Conservation (phyloP, 2,329 filamentous ascomycete species). For the Ceratocystis albifundus region DNA sequence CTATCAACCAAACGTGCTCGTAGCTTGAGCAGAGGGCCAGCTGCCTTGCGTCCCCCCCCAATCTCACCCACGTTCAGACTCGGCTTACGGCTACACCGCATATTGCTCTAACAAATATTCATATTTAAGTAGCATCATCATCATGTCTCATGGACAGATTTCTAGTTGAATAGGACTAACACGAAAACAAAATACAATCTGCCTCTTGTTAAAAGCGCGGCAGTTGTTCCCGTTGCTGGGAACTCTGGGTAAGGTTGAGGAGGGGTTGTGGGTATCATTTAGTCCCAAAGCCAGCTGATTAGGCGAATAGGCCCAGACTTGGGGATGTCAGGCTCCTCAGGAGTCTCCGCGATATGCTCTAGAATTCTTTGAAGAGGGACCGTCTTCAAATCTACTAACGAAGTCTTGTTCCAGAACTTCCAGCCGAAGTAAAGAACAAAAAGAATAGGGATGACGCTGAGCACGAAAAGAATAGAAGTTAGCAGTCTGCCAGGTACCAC, state of each 20-base stretch:
- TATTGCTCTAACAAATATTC: background rate
- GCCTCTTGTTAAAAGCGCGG: constrained; percentile 18
- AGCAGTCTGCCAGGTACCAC: background rate
- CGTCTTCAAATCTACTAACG: constrained; percentile 38
- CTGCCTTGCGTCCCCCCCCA: too few species aligned
- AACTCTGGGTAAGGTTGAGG: background rate
- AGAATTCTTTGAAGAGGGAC: constrained; percentile 45
- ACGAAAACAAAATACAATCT: constrained; percentile 18
- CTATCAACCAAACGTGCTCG: too few species aligned
- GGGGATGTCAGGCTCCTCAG: constrained; percentile 11
- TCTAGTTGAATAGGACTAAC: constrained; percentile 22
- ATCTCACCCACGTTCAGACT: background rate
- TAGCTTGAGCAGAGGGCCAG: too few species aligned
- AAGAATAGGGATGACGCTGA: constrained; percentile 49
- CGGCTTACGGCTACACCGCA: too few species aligned
- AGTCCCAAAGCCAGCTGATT: constrained; percentile 22
- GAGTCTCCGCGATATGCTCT: constrained; percentile 29
- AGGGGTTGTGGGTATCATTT: constrained; percentile 2
- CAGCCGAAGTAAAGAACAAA: constrained; percentile 46
- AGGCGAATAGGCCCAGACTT: constrained; percentile 16
- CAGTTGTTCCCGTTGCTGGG: background rate
- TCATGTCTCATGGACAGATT: constrained; percentile 13
- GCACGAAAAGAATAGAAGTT: constrained; percentile 19
- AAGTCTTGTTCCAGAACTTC: constrained; percentile 55
- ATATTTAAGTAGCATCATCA: constrained; percentile 16